These are phyloP conservation scores for Bretschneidera sinensis DNA, from an alignment of 345 rosid species.

Conservation along the genomic window DNA sequence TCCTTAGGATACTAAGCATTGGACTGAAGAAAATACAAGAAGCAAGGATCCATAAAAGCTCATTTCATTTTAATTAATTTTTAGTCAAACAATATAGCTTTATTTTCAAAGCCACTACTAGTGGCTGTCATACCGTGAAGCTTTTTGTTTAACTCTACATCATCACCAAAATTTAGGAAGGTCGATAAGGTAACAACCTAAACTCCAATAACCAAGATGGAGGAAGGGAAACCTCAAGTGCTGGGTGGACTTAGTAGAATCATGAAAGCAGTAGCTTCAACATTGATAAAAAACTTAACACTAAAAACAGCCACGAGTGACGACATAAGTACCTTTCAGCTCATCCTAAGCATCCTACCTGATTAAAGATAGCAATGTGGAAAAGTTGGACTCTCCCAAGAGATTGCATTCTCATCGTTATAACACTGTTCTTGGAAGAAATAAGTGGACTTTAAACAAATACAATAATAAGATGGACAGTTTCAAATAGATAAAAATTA, in stretches of 20 bases:
- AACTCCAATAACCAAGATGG: background rate
- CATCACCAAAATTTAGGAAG: background rate
- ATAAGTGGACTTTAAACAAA: background rate
- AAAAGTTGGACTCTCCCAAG: background rate
- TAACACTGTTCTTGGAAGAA: background rate
- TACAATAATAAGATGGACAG: background rate
- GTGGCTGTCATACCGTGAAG: background rate
- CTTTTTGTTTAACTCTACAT: background rate
- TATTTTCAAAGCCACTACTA: background rate
- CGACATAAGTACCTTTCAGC: background rate
- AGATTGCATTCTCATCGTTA: background rate
- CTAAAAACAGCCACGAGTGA: background rate
- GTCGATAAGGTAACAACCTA: background rate
- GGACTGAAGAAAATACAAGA: slow-evolving; percentile 6
- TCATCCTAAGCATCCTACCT: background rate
- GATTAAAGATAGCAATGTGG: background rate
- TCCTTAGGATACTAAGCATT: slow-evolving; percentile 19
- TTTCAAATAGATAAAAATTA: no score
- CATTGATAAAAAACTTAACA: background rate
- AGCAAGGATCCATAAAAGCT: slow-evolving; percentile 15
- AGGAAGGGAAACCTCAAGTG: background rate
- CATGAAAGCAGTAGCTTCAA: background rate
- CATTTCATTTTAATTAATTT: slow-evolving; percentile 1
- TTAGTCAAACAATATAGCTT: slow-evolving; percentile 9
- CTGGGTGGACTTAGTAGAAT: no score